A percentile compares a stretch with the other conserved stretches of the same genome.
These are phyloP conservation scores for Leptomonas pyrrhocoris DNA, from an alignment of 208 protist species.

Conservation along the genomic window DNA sequence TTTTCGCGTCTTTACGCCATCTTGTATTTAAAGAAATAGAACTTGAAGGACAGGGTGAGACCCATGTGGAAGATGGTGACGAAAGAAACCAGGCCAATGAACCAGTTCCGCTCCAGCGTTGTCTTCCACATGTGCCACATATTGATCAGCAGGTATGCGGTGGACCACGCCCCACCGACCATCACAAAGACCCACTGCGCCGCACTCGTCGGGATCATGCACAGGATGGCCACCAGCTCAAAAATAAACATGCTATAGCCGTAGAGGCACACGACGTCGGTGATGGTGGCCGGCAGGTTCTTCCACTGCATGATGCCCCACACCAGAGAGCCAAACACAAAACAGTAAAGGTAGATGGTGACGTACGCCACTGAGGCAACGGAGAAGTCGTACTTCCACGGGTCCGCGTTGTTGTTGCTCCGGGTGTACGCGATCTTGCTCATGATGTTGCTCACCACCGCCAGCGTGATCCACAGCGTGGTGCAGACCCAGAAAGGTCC, in stretches of 20 bases:
- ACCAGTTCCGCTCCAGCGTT: conserved; percentile 66
- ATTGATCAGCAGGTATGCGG: conserved; percentile 75
- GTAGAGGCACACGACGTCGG: conserved; percentile 85
- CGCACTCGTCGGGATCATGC: conserved; percentile 63
- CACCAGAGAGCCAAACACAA: conserved; percentile 67
- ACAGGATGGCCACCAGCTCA: conserved; percentile 71
- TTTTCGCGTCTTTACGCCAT: conserved; percentile 10
- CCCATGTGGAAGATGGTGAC: conserved; percentile 72
- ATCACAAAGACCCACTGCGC: conserved; percentile 82
- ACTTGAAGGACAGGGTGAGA: conserved; percentile 83
- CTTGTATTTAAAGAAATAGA: conserved; percentile 90
- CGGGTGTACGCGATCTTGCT: conserved; percentile 62
- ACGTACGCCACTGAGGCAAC: conserved; percentile 70
- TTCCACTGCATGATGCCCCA: conserved; percentile 91
- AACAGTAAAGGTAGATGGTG: conserved; percentile 89
- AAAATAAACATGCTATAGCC: conserved; percentile 93
- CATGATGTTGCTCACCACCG: conserved; percentile 85
- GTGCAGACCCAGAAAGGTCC: conserved; percentile 92
- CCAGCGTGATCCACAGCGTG: conserved; percentile 89
- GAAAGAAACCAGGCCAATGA: conserved; percentile 64
- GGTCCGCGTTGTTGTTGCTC: conserved; percentile 20
- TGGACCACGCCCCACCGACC: conserved; percentile 74
- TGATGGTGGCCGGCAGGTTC: conserved; percentile 63
- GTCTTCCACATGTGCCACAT: conserved; percentile 83
- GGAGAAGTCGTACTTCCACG: conserved; percentile 84